Percentiles rank a stretch among this genome's conserved stretches.
These are phyloP conservation scores for Bipolaris bicolor DNA, from an alignment of 2,329 filamentous ascomycete species.

Conservation along the genomic window DNA sequence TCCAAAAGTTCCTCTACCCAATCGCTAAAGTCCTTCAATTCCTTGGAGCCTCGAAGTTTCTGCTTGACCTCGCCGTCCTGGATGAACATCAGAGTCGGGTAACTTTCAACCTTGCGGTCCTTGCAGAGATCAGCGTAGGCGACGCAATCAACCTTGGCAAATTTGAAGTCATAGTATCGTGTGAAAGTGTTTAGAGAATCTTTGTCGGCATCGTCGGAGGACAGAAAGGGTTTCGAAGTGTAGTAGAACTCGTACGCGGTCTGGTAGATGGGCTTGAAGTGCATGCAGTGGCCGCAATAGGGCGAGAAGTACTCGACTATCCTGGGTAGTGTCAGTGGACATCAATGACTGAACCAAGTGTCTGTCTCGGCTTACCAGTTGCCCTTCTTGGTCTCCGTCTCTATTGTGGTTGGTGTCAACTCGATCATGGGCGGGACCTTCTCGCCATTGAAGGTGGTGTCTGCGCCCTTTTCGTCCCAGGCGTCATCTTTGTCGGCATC, in stretches of 20 bases:
- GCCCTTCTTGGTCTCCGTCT: conserved; percentile 65
- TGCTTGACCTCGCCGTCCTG: conserved; percentile 75
- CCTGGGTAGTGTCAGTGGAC: conserved; percentile 26
- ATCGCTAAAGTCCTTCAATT: conserved; percentile 68
- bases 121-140: conserved; percentile 79
- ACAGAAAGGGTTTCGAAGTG: conserved; percentile 74
- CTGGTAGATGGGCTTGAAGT: conserved; percentile 84
- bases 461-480: conserved; percentile 37
- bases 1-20: conserved; percentile 81
- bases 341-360: background rate
- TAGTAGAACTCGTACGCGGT: conserved; percentile 95
- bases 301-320: conserved; percentile 60
- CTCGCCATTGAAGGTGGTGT: conserved; percentile 70
- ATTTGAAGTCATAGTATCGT: conserved; percentile 86
- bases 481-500: conserved; percentile 30
- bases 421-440: conserved; percentile 69
- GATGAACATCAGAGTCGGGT: conserved; percentile 79
- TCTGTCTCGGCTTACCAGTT: conserved; percentile 62
- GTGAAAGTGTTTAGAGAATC: conserved; percentile 71
- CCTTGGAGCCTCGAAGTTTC: conserved; percentile 69
- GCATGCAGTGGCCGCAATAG: conserved; percentile 72
- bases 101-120: conserved; percentile 70
- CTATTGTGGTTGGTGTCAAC: conserved; percentile 64
- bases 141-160: conserved; percentile 84
- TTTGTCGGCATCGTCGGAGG: conserved; percentile 55